These are phyloP conservation scores for Blastocystis sp. DNA, from an alignment of 352 stramenopile species.

Conservation along the genomic window DNA sequence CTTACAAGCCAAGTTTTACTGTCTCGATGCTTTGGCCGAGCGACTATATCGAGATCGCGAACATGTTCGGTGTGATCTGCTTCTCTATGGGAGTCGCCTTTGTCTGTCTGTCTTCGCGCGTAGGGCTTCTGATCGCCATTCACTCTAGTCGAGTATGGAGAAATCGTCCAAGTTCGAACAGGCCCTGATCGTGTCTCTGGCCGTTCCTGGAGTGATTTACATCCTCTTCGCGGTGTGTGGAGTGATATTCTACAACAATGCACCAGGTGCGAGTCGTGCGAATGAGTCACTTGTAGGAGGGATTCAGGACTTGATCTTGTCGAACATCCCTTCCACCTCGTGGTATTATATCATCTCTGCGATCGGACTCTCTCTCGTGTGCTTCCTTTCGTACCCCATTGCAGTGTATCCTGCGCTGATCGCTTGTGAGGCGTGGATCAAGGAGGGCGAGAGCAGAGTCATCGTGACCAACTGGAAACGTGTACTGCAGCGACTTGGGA, in stretches of 20 bases:
- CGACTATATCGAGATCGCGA: slow-evolving; percentile 43
- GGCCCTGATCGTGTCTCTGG: slow-evolving; percentile 20
- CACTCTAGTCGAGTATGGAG: slow-evolving; percentile 20
- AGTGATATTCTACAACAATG: slow-evolving; percentile 54
- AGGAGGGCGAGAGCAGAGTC: slow-evolving; percentile 1
- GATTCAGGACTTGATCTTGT: slow-evolving; percentile 50
- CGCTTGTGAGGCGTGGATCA: slow-evolving; percentile 47
- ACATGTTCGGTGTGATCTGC: slow-evolving; percentile 62
- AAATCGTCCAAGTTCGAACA: background rate
- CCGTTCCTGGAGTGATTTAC: slow-evolving; percentile 12
- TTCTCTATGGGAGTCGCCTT: slow-evolving; percentile 62
- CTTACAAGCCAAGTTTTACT: slow-evolving; percentile 19
- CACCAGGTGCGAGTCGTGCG: background rate
- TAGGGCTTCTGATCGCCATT: background rate
- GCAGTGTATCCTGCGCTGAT: slow-evolving; percentile 56
- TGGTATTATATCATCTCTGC: slow-evolving; percentile 35
- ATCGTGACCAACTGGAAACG: slow-evolving; percentile 50
- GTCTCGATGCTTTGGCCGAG: background rate
- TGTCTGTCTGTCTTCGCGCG: slow-evolving; percentile 38
- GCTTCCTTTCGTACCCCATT: slow-evolving; percentile 60
- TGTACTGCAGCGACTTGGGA: slow-evolving; percentile 17
- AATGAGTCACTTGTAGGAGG: background rate
- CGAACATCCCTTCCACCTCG: slow-evolving; percentile 35
- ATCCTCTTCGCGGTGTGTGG: slow-evolving; percentile 25
- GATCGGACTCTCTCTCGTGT: slow-evolving; percentile 47